Conservation (phyloP, 805 yeast genomes). For the Pichia nanzhaoensis region DNA sequence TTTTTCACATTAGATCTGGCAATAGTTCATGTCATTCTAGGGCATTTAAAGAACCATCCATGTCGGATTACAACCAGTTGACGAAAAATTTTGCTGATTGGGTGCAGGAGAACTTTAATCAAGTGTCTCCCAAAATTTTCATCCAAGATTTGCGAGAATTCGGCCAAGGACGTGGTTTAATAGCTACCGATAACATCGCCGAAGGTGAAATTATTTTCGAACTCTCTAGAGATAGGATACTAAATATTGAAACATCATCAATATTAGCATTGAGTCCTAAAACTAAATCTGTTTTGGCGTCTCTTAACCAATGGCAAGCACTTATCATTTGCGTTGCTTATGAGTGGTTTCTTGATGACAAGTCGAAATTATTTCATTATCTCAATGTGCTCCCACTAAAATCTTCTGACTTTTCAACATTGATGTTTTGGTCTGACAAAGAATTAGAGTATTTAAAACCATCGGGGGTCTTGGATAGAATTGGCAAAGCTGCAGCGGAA, state of each 20-base stretch:
- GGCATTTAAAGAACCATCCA: not conserved
- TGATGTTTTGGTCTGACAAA: slow-evolving; percentile 72
- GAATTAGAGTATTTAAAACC: slow-evolving; percentile 59
- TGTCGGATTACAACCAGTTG: slow-evolving; percentile 16
- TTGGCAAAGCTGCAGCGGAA: slow-evolving; percentile 65
- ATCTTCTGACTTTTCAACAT: slow-evolving; percentile 42
- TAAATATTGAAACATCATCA: slow-evolving; percentile 55
- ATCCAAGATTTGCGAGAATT: slow-evolving; percentile 53
- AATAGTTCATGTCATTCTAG: not conserved
- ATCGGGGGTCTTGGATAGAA: slow-evolving; percentile 58
- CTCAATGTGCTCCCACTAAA: slow-evolving; percentile 58
- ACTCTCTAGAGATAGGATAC: slow-evolving; percentile 52
- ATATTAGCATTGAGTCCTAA: slow-evolving; percentile 31
- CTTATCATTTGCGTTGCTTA: slow-evolving; percentile 62
- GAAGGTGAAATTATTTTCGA: slow-evolving; percentile 61
- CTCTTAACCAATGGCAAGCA: slow-evolving; percentile 68
- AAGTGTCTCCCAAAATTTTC: slow-evolving; percentile 48
- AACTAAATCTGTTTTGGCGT: slow-evolving; percentile 32
- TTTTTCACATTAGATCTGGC: not conserved
- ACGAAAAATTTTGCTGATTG: slow-evolving; percentile 41
- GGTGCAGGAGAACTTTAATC: slow-evolving; percentile 37
- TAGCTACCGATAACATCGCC: slow-evolving; percentile 55
- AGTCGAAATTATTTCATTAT: slow-evolving; percentile 64
- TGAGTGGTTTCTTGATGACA: slow-evolving; percentile 42
- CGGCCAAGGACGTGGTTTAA: slow-evolving; percentile 72